Evolutionary conservation across 2,329 filamentous ascomycete species (phyloP).

Genomic region (Ophiosphaerella herpotricha): DNA sequence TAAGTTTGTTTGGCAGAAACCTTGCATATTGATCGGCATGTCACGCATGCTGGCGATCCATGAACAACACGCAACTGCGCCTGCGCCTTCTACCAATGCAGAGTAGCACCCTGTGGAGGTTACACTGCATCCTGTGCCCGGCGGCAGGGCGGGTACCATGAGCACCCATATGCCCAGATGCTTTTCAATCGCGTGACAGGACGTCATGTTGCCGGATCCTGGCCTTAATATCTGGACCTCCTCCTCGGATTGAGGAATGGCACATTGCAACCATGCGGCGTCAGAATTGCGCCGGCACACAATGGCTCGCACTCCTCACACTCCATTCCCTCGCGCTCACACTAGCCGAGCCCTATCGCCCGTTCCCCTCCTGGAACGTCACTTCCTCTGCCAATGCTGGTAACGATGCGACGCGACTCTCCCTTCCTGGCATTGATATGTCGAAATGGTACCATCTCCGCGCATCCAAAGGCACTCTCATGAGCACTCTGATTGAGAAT

Average conservation of each 20-base stretch:
- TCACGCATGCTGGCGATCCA: neutral
- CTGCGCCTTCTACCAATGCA: neutral
- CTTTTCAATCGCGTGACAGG: too few species aligned
- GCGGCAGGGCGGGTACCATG: neutral
- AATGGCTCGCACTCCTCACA: neutral
- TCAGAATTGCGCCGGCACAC: neutral
- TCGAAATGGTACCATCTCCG: constrained; percentile 57
- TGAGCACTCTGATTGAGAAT: constrained; percentile 61
- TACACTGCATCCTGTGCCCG: constrained; percentile 5
- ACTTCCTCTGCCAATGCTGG: constrained; percentile 16
- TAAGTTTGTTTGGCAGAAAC: neutral
- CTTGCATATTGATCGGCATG: constrained; percentile 4
- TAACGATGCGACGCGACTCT: constrained; percentile 21
- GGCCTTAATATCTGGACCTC: neutral
- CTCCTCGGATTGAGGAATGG: neutral
- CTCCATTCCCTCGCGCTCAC: neutral
- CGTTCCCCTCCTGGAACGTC: constrained; percentile 25
- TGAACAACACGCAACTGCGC: neutral
- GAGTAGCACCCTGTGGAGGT: neutral
- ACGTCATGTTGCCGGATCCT: neutral
- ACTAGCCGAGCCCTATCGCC: constrained; percentile 3
- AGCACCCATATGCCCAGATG: neutral
- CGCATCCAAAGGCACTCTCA: constrained; percentile 58
- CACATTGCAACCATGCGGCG: neutral
- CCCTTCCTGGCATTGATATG: constrained; percentile 44